Base-by-base conservation (phyloP, 768 basidiomycete species). In the Suillus subluteus region DNA sequence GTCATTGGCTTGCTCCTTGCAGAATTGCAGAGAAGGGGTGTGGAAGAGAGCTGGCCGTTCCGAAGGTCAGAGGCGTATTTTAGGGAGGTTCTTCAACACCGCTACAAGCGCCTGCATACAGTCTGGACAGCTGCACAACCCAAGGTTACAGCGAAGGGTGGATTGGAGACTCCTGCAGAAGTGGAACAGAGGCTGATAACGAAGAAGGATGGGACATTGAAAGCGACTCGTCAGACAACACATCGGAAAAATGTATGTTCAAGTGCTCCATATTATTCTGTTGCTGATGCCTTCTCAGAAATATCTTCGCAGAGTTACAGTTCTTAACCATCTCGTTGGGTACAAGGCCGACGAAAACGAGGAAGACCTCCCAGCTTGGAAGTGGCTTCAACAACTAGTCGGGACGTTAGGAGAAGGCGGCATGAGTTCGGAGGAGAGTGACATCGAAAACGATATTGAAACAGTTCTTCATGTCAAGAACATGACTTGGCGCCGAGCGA, bases 361-460 rank as follows among this genome's bases (percentile, higher is more conserved):
- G 9, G 11, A 46, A 11, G 44, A 46, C 4, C 9, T 16, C 44
- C 21, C 21, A 5, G 21, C 9, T 4, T 46, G 44, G 44, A 4
- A 46, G 44, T 46, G 44, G 44, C 44, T 46, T 46, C 44, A n/a
- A 4, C 44, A 1, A 46, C 44, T 46, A n/a, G 44, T 46, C 4
- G 0, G 9, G 4, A 46, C 9, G 4, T 11, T 63, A 9, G 65
- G 67, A 0, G 65, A 71, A 11, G 23, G 67, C n/a, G 66, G 65
- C 1, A 67, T 69, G 66, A 71, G 68, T 41, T 71, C 66, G 1
- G 62, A 71, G 30, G 68, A 71, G 9, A 71, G 68, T 8, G 13
- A 30, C 15, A 9, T 69, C 0, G 62, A 69, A 38, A 69, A 69
- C 26, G 23, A 40, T 6, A 55, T 67, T 0, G 35, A 67, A 43